Conservation (phyloP, 768 basidiomycete genomes). For the Trametopsis cervina region DNA sequence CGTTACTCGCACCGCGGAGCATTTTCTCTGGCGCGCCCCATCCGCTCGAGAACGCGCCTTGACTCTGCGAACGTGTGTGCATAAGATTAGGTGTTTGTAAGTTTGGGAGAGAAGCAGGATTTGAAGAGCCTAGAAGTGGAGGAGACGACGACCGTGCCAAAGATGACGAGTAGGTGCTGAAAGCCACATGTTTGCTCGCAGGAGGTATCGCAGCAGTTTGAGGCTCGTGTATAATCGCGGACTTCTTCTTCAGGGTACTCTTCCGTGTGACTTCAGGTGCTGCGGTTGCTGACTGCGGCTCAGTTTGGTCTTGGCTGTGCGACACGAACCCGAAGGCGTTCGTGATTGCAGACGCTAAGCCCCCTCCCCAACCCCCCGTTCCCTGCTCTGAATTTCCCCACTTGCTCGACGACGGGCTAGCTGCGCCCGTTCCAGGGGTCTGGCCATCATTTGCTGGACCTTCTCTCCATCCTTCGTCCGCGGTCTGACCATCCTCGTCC, state of each 20-base stretch:
- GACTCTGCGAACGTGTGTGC: neutral
- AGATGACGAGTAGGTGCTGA: neutral
- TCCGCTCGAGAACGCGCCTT: neutral
- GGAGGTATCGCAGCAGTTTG: slow-evolving; percentile 1
- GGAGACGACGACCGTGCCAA: neutral
- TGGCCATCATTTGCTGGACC: neutral
- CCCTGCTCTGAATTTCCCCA: neutral
- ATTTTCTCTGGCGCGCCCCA: slow-evolving; percentile 3
- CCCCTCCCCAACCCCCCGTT: neutral
- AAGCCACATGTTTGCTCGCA: slow-evolving; percentile 7
- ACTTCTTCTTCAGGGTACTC: slow-evolving; percentile 1
- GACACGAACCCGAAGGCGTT: slow-evolving; percentile 1
- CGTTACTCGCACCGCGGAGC: neutral
- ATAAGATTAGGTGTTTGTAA: neutral
- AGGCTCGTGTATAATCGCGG: neutral
- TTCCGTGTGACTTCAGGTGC: slow-evolving; percentile 1
- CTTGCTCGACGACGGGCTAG: neutral
- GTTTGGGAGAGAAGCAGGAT: neutral
- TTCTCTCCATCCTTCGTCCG: slow-evolving; percentile 1
- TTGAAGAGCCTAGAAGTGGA: neutral
- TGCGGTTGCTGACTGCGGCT: neutral
- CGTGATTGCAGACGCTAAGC: neutral
- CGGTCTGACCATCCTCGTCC: slow-evolving; percentile 3
- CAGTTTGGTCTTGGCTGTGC: neutral
- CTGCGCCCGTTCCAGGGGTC: neutral